Evolutionary conservation across 1,284 basidiomycete species (phyloP).

Genomic region (Chalciporus sp.): DNA sequence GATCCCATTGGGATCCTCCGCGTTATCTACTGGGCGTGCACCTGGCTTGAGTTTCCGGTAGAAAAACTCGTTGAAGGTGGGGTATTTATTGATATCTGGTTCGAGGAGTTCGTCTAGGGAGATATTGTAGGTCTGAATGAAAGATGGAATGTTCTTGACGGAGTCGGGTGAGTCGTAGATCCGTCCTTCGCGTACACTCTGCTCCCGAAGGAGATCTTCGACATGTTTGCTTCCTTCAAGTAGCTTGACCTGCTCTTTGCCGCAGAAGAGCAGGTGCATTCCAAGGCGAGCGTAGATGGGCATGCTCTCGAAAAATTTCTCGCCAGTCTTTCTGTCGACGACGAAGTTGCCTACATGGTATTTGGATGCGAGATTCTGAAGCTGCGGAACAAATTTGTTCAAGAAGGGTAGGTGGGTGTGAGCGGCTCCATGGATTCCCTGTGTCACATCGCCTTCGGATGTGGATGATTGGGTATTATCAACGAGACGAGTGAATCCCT

Average conservation of each 20-base stretch:
- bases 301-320: conserved; percentile 79
- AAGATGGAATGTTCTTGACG: conserved; percentile 66
- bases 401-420: conserved; percentile 39
- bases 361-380: conserved; percentile 52
- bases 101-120: conserved; percentile 64
- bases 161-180: conserved; percentile 58
- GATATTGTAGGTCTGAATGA: conserved; percentile 75
- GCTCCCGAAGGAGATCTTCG: conserved; percentile 61
- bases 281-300: conserved; percentile 71
- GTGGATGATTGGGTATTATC: conserved; percentile 38
- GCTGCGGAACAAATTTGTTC: conserved; percentile 52
- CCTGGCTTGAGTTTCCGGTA: conserved; percentile 62
- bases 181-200: conserved; percentile 67
- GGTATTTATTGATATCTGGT: conserved; percentile 63
- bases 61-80: conserved; percentile 86
- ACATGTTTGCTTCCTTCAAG: conserved; percentile 53
- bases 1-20: conserved; percentile 54
- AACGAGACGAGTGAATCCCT: conserved; percentile 45
- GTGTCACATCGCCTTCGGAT: conserved; percentile 39
- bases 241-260: conserved; percentile 52
- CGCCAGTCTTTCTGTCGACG: conserved; percentile 56
- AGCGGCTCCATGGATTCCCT: conserved; percentile 46
- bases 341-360: conserved; percentile 73
- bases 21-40: conserved; percentile 67
- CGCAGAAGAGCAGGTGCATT: conserved; percentile 81